Percentiles rank a stretch among this genome's conserved stretches.
phyloP scores from a whole-genome alignment of 177 flowering plant genomes.

The Telopea speciosissima region DNA sequence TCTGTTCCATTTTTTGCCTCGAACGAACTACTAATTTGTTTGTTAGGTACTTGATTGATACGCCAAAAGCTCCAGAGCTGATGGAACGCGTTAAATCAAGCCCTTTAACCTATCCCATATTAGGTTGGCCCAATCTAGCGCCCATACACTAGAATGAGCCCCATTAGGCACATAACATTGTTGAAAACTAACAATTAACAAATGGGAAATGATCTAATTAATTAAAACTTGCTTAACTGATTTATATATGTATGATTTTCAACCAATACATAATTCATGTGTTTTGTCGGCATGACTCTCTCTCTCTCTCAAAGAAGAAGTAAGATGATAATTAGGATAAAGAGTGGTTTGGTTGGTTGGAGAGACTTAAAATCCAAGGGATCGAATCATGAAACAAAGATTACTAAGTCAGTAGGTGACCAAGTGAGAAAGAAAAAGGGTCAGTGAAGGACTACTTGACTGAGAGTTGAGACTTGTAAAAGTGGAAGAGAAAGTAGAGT shows the following conservation, averaged over 20 bases:
- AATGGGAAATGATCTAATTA: background rate
- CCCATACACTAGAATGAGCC: no score
- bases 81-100: no score
- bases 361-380: background rate
- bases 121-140: no score
- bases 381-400: background rate
- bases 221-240: no score
- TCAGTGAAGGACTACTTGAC: background rate
- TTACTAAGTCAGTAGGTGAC: background rate
- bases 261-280: background rate
- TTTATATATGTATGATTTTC: background rate
- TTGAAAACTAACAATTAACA: background rate
- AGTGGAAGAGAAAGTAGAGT: background rate
- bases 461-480: no score
- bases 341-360: background rate
- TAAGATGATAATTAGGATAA: background rate
- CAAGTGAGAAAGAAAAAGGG: background rate
- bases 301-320: background rate
- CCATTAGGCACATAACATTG: no score
- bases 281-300: background rate
- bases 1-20: no score
- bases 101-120: no score
- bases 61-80: no score
- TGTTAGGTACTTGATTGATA: no score
- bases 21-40: background rate